Percentiles rank a stretch among this genome's conserved stretches.
These are phyloP conservation scores for Coemansia sp. DNA, from an alignment of 192 early-diverging fungal genomes.

Conservation along the genomic window DNA sequence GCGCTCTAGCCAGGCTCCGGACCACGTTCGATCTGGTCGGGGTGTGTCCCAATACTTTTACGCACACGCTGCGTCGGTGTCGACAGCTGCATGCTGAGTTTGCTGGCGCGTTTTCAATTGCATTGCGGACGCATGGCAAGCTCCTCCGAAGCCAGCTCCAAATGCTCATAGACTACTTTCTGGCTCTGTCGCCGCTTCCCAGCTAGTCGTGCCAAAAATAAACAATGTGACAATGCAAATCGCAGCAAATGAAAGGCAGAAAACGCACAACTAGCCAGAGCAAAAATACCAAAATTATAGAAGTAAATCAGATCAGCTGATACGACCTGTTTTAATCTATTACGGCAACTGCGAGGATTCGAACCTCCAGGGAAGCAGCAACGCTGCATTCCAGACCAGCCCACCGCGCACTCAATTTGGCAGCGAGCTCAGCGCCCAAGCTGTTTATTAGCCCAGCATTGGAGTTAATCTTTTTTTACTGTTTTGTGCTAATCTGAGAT, in stretches of 20 bases:
- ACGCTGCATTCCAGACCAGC: background rate
- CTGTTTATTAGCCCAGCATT: background rate
- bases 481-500: background rate
- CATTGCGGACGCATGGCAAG: conserved; percentile 4
- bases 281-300: conserved; percentile 28
- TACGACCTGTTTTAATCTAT: conserved; percentile 51
- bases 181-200: conserved; percentile 1
- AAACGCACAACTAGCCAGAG: background rate
- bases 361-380: conserved; percentile 20
- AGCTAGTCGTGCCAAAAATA: background rate
- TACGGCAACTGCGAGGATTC: conserved; percentile 37
- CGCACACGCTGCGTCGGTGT: background rate
- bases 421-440: too few relatives aligned
- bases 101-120: background rate
- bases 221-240: conserved; percentile 2
- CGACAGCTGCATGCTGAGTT: background rate
- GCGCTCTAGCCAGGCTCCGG: background rate
- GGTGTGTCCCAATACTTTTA: background rate
- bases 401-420: background rate
- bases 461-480: background rate
- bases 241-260: background rate
- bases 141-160: conserved; percentile 9
- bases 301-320: conserved; percentile 30
- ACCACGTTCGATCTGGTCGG: background rate
- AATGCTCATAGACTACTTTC: conserved; percentile 12